These are phyloP conservation scores for Populus trichocarpa DNA, from an alignment of 441 rosid species.

Conservation along the genomic window DNA sequence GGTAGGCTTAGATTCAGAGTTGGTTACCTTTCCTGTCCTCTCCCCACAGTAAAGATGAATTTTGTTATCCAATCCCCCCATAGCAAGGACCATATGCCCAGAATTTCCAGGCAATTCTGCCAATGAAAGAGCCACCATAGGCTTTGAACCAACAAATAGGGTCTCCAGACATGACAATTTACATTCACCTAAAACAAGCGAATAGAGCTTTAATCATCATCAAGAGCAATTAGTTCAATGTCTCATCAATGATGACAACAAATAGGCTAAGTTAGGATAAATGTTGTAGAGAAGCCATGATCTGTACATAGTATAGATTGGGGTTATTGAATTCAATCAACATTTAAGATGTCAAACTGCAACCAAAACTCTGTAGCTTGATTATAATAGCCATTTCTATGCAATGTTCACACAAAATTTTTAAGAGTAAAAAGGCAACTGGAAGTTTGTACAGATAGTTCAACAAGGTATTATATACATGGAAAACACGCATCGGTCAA, in stretches of 20 bases:
- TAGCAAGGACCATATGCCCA: slow-evolving; percentile 56
- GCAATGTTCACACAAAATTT: background rate
- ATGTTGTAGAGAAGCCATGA: background rate
- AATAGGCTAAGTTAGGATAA: background rate
- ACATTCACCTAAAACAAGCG: slow-evolving; percentile 55
- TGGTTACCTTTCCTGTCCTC: slow-evolving; percentile 69
- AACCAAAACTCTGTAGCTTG: slow-evolving; percentile 13
- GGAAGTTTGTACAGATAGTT: background rate
- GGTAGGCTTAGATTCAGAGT: background rate
- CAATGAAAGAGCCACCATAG: slow-evolving; percentile 78
- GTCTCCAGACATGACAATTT: slow-evolving; percentile 57
- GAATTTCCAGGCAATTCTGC: slow-evolving; percentile 70
- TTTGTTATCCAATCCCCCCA: slow-evolving; percentile 92
- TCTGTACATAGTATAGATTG: slow-evolving; percentile 2
- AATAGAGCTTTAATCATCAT: background rate
- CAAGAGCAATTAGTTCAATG: slow-evolving; percentile 8
- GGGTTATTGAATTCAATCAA: background rate
- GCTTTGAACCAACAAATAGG: slow-evolving; percentile 63
- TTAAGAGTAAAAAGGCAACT: background rate
- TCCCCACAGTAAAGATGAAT: slow-evolving; percentile 73
- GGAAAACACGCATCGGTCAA: background rate
- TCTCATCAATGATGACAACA: background rate
- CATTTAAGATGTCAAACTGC: background rate
- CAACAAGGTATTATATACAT: background rate
- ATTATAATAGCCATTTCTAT: slow-evolving; percentile 2